A percentile compares a stretch with the other conserved stretches of the same genome.
These are phyloP conservation scores for Cymbomonas tetramitiformis DNA, from an alignment of 139 green algal genomes.

Conservation along the genomic window DNA sequence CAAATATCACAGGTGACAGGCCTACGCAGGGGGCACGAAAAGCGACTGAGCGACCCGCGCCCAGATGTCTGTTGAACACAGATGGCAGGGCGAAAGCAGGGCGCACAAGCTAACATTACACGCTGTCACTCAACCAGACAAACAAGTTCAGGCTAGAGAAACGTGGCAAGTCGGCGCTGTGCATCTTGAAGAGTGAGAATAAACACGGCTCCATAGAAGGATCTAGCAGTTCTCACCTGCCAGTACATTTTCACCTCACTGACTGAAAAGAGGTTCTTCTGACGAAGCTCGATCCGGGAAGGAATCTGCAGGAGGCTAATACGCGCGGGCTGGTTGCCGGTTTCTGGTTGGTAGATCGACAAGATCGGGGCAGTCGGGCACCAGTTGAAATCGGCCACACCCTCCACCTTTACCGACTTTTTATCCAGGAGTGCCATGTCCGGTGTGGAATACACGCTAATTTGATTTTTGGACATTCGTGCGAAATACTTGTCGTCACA, in stretches of 20 bases:
- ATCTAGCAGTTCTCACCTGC: no score
- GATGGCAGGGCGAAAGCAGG: no score
- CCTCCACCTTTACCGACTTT: conserved; percentile 76
- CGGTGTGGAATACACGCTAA: conserved; percentile 64
- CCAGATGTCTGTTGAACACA: no score
- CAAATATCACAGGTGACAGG: no score
- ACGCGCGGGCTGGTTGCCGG: conserved; percentile 48
- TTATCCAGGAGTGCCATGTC: conserved; percentile 51
- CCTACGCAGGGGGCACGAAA: no score
- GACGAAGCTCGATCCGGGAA: conserved; percentile 58
- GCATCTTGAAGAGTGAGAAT: no score
- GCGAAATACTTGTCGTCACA: conserved; percentile 68
- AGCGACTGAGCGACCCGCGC: no score
- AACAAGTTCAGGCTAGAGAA: no score
- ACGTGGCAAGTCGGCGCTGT: no score
- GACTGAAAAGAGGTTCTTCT: conserved; percentile 97
- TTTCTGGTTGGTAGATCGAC: conserved; percentile 66
- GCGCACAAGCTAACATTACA: no score
- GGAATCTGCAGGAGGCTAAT: conserved; percentile 58
- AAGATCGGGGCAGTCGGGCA: conserved; percentile 68
- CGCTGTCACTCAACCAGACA: no score
- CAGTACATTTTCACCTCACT: conserved; percentile 82
- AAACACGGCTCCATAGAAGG: no score
- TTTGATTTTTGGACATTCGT: conserved; percentile 48
- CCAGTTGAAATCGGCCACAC: conserved; percentile 81